Conservation (phyloP, 306 rosid species). For the Senna siamea region DNA sequence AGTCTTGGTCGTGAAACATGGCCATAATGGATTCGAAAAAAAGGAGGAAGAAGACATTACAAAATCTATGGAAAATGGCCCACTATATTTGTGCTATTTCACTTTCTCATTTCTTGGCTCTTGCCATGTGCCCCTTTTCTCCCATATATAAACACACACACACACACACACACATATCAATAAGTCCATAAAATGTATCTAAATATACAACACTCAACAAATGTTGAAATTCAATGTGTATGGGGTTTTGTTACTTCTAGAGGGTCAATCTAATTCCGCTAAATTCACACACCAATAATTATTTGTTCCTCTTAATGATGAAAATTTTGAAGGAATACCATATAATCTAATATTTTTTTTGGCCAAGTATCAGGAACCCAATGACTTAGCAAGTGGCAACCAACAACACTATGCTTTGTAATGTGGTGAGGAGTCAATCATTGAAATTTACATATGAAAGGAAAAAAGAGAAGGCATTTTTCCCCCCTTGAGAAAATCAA, state of each 20-base stretch:
- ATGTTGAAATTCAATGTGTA: conserved; percentile 29
- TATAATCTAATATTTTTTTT: neutral
- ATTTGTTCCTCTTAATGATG: conserved; percentile 8
- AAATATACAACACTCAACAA: conserved; percentile 14
- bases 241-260: conserved; percentile 29
- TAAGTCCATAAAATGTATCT: conserved; percentile 26
- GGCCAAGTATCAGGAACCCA: neutral
- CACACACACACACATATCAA: conserved; percentile 26
- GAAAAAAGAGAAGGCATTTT: too few relatives aligned
- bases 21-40: conserved; percentile 34
- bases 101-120: conserved; percentile 46
- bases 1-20: conserved; percentile 41
- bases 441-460: neutral
- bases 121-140: conserved; percentile 53
- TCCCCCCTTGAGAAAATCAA: too few relatives aligned
- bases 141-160: conserved; percentile 10
- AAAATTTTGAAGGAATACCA: conserved; percentile 34
- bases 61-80: conserved; percentile 56
- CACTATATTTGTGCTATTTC: conserved; percentile 55
- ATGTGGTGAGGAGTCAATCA: too few relatives aligned
- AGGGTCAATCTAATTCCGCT: conserved; percentile 25
- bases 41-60: conserved; percentile 37
- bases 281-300: conserved; percentile 1
- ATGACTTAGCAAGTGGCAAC: too few relatives aligned
- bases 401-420: too few relatives aligned